Evolutionary conservation across 106 monocot species (phyloP), one percentile per base, ranked within the genome.

Genomic region (Agapanthus africanus): DNA sequence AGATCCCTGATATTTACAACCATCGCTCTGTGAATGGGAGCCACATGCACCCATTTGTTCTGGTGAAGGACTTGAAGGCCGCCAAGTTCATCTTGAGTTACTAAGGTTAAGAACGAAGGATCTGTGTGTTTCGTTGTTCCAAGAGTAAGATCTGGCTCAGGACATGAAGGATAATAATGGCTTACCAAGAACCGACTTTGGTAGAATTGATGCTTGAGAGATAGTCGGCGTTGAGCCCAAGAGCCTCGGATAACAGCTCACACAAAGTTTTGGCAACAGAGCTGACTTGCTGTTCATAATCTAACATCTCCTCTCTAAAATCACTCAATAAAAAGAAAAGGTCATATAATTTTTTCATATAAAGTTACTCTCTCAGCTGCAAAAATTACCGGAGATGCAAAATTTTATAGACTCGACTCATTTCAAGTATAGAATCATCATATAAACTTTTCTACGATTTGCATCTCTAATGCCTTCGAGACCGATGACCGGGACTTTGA

Each of bases 161-260:
- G 87, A 65, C 91, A 88, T 18, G 85, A 76, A 19, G 91, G 91
- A 64, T 91, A 91, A 47, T 87, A 91, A 47, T 91, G 79, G 37
- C 30, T 64, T 6, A 83, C 14, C n/a, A 82, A 19, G 51, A 36
- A 38, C 31, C 74, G 6, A 84, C 85, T 60, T 77, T 37, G 33
- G 23, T 59, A 33, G 84, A 91, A 0, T 80, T 80, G 37, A 87
- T 75, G 25, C 81, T 87, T 6, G 63, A 73, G 8, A 91, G 44
- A 21, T 85, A 70, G 23, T 38, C 54, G 0, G 73, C 21, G 1
- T 68, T 50, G 1, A 91, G 78, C 14, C 90, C 90, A 23, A 90
- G 86, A 13, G 83, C 90, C 39, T 90, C 83, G 10, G 90, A 85
- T 4, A 90, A 67, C 9, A 90, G 21, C 35, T 56, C 78, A 31